These are phyloP conservation scores for Auriscalpium vulgare DNA, from an alignment of 768 basidiomycete genomes.

Conservation along the genomic window DNA sequence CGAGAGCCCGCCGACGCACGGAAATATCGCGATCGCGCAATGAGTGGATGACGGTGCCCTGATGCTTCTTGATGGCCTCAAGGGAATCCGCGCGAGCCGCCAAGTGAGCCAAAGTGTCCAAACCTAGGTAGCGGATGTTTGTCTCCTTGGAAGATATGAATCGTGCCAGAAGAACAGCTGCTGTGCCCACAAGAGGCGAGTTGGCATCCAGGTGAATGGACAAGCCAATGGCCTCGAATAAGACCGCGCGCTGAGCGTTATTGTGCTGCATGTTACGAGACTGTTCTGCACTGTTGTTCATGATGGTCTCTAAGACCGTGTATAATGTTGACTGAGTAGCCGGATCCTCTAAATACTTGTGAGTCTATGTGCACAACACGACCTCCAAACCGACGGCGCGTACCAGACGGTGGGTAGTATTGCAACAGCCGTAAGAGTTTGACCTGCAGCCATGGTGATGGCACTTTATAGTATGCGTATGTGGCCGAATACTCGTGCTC, in stretches of 20 bases:
- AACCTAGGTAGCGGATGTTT: slow-evolving; percentile 93
- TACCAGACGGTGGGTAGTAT: slow-evolving; percentile 93
- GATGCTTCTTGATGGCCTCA: slow-evolving; percentile 89
- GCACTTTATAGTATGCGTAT: slow-evolving; percentile 97
- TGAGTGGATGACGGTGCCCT: slow-evolving; percentile 89
- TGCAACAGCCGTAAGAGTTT: slow-evolving; percentile 89
- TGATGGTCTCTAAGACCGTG: slow-evolving; percentile 79
- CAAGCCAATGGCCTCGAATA: slow-evolving; percentile 95
- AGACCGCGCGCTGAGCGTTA: slow-evolving; percentile 96
- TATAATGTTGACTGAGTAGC: slow-evolving; percentile 70
- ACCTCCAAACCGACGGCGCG: slow-evolving; percentile 15
- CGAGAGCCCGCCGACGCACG: slow-evolving; percentile 87
- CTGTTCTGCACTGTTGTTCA: slow-evolving; percentile 86
- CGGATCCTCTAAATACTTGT: slow-evolving; percentile 60
- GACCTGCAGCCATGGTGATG: slow-evolving; percentile 95
- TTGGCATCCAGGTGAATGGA: slow-evolving; percentile 94
- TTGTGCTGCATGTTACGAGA: slow-evolving; percentile 96
- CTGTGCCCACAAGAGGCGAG: slow-evolving; percentile 80
- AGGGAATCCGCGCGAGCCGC: slow-evolving; percentile 90
- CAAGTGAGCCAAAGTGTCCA: slow-evolving; percentile 97
- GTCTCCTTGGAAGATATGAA: slow-evolving; percentile 99
- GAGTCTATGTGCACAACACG: background rate
- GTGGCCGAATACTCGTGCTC: slow-evolving; percentile 83
- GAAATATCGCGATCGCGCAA: slow-evolving; percentile 97
- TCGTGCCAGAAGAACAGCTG: slow-evolving; percentile 84